These are phyloP conservation scores for Ophiostoma populinum DNA, from an alignment of 2,329 filamentous ascomycete genomes.

Conservation along the genomic window DNA sequence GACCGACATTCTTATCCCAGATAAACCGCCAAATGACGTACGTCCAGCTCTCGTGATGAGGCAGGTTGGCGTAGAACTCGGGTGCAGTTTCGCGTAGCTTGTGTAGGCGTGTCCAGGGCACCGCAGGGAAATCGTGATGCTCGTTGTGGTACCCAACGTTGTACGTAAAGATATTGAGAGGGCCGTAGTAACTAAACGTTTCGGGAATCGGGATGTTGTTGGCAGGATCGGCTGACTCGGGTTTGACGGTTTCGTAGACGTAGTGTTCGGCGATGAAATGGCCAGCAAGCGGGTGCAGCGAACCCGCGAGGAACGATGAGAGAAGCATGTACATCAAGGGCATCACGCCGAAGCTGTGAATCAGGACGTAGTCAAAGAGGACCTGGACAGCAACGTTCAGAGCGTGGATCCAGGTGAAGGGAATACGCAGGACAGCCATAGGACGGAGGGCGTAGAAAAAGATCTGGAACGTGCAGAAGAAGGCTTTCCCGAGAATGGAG, in stretches of 20 bases:
- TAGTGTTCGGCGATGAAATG: slow-evolving; percentile 99
- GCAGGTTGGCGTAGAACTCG: slow-evolving; percentile 84
- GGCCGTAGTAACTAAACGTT: slow-evolving; percentile 93
- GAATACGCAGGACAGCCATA: slow-evolving; percentile 82
- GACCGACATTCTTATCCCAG: slow-evolving; percentile 70
- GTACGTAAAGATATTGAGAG: slow-evolving; percentile 82
- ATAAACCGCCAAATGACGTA: slow-evolving; percentile 95
- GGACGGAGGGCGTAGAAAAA: slow-evolving; percentile 95
- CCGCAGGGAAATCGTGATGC: slow-evolving; percentile 94
- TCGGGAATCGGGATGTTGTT: slow-evolving; percentile 60
- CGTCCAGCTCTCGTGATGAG: slow-evolving; percentile 76
- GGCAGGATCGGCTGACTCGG: slow-evolving; percentile 35
- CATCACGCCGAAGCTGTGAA: slow-evolving; percentile 40
- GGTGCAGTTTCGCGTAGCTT: slow-evolving; percentile 60
- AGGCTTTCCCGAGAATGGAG: slow-evolving; percentile 88
- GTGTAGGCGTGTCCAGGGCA: slow-evolving; percentile 82
- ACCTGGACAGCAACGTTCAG: slow-evolving; percentile 68
- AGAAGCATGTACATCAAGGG: slow-evolving; percentile 70
- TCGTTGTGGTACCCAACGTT: slow-evolving; percentile 98
- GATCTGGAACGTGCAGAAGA: slow-evolving; percentile 99
- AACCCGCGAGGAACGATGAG: slow-evolving; percentile 85
- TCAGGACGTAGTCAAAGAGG: slow-evolving; percentile 55
- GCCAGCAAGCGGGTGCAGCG: slow-evolving; percentile 81
- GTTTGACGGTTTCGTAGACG: slow-evolving; percentile 50
- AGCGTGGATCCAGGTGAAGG: slow-evolving; percentile 69